phyloP scores from a whole-genome alignment of 139 green algal species.

The Picochlorum sp. region DNA sequence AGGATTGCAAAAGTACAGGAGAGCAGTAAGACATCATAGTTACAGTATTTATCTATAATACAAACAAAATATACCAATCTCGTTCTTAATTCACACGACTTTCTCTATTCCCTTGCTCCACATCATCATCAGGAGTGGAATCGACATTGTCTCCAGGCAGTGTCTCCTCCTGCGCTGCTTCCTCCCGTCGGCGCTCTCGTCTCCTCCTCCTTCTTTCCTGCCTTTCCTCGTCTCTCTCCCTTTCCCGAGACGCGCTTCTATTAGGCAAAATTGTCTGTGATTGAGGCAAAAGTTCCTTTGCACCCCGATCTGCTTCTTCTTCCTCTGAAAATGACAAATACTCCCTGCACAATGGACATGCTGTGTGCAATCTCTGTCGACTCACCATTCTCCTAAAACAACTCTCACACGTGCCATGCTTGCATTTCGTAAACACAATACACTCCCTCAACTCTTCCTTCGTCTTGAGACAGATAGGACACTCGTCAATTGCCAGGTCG shows the following conservation, averaged over 20 bases:
- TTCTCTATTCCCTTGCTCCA: too few relatives aligned
- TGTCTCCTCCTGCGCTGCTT: too few relatives aligned
- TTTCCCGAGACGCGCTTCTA: too few relatives aligned
- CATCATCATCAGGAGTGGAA: too few relatives aligned
- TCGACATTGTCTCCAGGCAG: too few relatives aligned
- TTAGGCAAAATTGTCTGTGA: too few relatives aligned
- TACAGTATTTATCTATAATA: neutral
- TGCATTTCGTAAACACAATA: conserved; percentile 6
- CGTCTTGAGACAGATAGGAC: conserved; percentile 6
- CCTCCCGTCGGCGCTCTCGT: too few relatives aligned
- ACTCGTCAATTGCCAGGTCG: neutral
- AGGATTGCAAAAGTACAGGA: neutral
- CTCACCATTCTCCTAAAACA: conserved; percentile 10
- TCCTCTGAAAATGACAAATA: neutral
- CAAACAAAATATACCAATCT: neutral
- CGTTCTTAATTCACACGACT: too few relatives aligned
- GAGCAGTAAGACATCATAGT: conserved; percentile 4
- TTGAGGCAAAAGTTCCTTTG: neutral
- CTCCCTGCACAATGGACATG: conserved; percentile 2
- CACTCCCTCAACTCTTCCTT: neutral
- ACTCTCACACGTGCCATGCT: conserved; percentile 4
- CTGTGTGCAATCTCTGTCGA: neutral
- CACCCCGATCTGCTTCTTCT: conserved; percentile 5
- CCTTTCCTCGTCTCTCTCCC: neutral
- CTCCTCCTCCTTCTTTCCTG: neutral